phyloP scores from a whole-genome alignment of 192 early-diverging fungal genomes.

The Linnemannia exigua region DNA sequence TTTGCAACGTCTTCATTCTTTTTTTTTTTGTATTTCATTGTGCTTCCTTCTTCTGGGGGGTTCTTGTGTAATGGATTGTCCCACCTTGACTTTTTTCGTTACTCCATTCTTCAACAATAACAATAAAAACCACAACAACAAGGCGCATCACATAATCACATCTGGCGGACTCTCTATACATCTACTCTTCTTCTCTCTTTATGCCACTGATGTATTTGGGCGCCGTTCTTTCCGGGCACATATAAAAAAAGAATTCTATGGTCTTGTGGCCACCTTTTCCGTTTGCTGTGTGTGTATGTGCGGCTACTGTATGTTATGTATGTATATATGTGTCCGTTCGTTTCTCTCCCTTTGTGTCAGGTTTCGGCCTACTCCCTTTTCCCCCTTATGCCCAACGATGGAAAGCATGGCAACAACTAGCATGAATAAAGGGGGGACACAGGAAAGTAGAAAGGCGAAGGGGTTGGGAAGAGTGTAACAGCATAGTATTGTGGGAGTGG shows the following conservation, averaged over 20 bases:
- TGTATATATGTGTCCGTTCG: background rate
- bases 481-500: background rate
- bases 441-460: background rate
- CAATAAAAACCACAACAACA: background rate
- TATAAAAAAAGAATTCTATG: too few species aligned
- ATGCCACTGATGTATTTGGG: too few species aligned
- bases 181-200: too few species aligned
- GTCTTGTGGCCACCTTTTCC: background rate
- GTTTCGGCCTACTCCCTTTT: background rate
- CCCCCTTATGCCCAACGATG: background rate
- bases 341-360: conserved; percentile 2
- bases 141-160: conserved; percentile 1
- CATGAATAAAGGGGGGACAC: background rate
- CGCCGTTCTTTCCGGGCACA: too few species aligned
- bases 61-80: conserved; percentile 8
- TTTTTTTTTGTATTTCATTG: background rate
- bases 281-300: too few species aligned
- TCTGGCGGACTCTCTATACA: too few species aligned
- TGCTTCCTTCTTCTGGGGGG: background rate
- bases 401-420: background rate
- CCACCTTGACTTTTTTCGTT: background rate
- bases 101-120: background rate
- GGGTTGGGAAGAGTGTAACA: background rate
- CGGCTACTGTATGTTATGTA: too few species aligned
- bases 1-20: too few species aligned